phyloP scores from a whole-genome alignment of 495 filamentous ascomycete genomes.

The Niebla homalea region DNA sequence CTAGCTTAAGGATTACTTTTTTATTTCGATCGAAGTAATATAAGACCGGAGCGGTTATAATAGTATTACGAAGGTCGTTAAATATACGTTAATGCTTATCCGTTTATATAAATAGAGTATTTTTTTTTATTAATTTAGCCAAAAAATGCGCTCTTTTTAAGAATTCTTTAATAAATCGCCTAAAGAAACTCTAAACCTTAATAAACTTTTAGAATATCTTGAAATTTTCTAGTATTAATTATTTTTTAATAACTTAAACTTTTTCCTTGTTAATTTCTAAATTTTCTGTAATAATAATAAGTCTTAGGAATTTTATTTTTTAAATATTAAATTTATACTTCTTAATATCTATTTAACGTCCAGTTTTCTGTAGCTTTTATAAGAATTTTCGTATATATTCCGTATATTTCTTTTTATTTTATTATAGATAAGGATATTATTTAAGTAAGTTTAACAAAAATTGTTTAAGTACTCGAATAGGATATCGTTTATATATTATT shows the following conservation, averaged over 20 bases:
- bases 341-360: slow-evolving; percentile 9
- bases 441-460: slow-evolving; percentile 18
- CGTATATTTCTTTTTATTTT: slow-evolving; percentile 11
- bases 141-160: slow-evolving; percentile 11
- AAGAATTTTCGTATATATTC: slow-evolving; percentile 15
- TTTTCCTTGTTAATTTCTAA: slow-evolving; percentile 16
- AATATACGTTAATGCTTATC: too few relatives aligned
- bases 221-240: slow-evolving; percentile 7
- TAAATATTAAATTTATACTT: slow-evolving; percentile 23
- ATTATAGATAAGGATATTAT: slow-evolving; percentile 18
- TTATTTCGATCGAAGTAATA: too few relatives aligned
- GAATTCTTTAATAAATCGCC: slow-evolving; percentile 21
- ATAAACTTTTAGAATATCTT: slow-evolving; percentile 18
- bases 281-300: slow-evolving; percentile 15
- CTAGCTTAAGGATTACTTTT: too few relatives aligned
- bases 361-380: slow-evolving; percentile 4
- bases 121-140: slow-evolving; percentile 10
- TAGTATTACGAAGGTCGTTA: too few relatives aligned
- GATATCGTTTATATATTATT: slow-evolving; percentile 22
- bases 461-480: slow-evolving; percentile 17
- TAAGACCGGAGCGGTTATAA: too few relatives aligned
- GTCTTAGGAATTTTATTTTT: slow-evolving; percentile 16
- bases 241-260: slow-evolving; percentile 14
- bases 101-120: slow-evolving; percentile 9
- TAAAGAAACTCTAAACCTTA: slow-evolving; percentile 23